Conservation (phyloP, 2,329 filamentous ascomycete species). For the Neopestalotiopsis sp. region DNA sequence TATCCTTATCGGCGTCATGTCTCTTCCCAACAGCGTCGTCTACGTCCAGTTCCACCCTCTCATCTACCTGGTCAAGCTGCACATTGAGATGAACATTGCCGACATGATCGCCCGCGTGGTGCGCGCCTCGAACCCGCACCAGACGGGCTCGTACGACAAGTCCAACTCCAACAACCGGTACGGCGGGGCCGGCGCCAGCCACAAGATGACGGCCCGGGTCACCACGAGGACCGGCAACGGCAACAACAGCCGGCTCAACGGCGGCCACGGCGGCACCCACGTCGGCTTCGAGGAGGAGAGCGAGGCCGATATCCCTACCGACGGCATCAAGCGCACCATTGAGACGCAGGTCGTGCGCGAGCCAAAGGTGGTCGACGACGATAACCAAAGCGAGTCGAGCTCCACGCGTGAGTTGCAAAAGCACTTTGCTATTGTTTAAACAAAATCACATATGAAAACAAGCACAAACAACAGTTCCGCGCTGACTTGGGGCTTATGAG, state of each 20-base stretch:
- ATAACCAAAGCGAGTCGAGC: constrained; percentile 14
- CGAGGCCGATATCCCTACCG: not conserved
- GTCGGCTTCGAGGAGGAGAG: not conserved
- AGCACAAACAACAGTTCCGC: not conserved
- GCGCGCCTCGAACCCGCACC: constrained; percentile 16
- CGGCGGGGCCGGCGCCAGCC: not conserved
- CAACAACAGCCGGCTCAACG: not conserved
- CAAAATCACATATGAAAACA: no score
- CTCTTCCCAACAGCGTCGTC: constrained; percentile 32
- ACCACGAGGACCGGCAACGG: not conserved
- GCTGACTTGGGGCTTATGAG: not conserved
- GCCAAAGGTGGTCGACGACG: constrained; percentile 4
- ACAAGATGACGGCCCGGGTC: constrained; percentile 13
- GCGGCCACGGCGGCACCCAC: not conserved
- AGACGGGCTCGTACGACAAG: constrained; percentile 15
- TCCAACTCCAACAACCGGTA: constrained; percentile 14
- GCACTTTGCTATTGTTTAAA: constrained; percentile 14
- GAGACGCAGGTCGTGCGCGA: constrained; percentile 13
- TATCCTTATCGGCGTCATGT: constrained; percentile 44
- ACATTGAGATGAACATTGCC: constrained; percentile 60
- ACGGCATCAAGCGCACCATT: constrained; percentile 12
- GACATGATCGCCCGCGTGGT: constrained; percentile 50
- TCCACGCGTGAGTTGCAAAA: constrained; percentile 16
- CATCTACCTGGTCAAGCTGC: constrained; percentile 58
- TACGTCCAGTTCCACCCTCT: constrained; percentile 58